A percentile compares a stretch with the other conserved stretches of the same genome.
phyloP scores from a whole-genome alignment of 1,284 basidiomycete species.

The Cryptococcus sp. region DNA sequence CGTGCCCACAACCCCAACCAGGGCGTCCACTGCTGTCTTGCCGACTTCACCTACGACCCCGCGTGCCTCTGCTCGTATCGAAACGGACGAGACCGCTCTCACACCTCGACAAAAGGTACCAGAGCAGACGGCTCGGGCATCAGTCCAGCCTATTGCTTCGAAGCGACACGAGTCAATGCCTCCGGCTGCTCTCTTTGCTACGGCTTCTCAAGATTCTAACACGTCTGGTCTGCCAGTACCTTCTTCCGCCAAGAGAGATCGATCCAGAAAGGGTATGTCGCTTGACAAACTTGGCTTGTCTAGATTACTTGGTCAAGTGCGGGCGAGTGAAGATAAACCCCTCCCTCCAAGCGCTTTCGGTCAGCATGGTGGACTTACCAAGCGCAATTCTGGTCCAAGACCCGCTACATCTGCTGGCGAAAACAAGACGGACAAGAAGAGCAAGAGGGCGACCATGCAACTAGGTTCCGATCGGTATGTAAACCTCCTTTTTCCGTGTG shows the following conservation, averaged over 20 bases:
- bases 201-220: constrained; percentile 7
- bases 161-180: constrained; percentile 22
- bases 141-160: constrained; percentile 4
- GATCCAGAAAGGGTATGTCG: constrained; percentile 61
- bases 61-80: constrained; percentile 12
- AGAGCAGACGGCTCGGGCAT: constrained; percentile 8
- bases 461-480: constrained; percentile 31
- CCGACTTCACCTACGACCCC: constrained; percentile 29
- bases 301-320: constrained; percentile 54
- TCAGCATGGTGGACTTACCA: constrained; percentile 12
- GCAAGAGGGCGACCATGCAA: constrained; percentile 33
- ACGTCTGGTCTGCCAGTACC: constrained; percentile 8
- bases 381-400: constrained; percentile 10
- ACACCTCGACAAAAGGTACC: background rate
- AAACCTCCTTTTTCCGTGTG: too few species aligned
- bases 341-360: constrained; percentile 18
- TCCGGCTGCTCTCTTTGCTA: background rate
- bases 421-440: constrained; percentile 29
- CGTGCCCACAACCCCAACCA: constrained; percentile 7
- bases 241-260: constrained; percentile 39
- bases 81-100: constrained; percentile 1
- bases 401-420: constrained; percentile 15
- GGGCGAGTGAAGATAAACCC: constrained; percentile 10
- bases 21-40: background rate
- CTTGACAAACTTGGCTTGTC: constrained; percentile 70